Percentiles rank a stretch among this genome's conserved stretches.
phyloP scores from a whole-genome alignment of 106 monocot genomes.

The Dendrobium officinale region DNA sequence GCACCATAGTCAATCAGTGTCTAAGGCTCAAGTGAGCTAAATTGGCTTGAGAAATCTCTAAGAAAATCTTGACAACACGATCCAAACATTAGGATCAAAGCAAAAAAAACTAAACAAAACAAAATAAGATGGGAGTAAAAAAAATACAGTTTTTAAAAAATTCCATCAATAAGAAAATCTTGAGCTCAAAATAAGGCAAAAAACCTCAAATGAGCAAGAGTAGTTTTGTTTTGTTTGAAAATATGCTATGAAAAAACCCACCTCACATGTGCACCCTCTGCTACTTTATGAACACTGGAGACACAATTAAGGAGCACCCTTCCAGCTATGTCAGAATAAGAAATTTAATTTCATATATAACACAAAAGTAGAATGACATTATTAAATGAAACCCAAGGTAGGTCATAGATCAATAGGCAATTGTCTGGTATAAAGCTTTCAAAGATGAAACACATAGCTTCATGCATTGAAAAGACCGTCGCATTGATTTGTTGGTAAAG shows the following conservation, averaged over 20 bases:
- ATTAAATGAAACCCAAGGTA: background rate
- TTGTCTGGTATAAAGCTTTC: background rate
- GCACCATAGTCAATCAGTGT: background rate
- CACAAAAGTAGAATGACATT: background rate
- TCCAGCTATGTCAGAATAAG: background rate
- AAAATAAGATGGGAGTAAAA: background rate
- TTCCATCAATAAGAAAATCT: background rate
- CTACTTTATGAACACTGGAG: background rate
- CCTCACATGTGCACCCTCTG: background rate
- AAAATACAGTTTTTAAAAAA: background rate
- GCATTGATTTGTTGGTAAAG: background rate
- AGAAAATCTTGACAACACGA: background rate
- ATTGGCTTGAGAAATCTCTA: background rate
- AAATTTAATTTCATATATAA: background rate
- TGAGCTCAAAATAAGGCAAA: background rate
- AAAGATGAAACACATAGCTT: background rate
- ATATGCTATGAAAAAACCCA: background rate
- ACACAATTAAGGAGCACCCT: background rate
- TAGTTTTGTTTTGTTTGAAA: background rate
- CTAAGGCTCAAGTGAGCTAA: background rate
- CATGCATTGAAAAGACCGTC: background rate
- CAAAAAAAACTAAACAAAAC: background rate
- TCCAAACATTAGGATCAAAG: background rate
- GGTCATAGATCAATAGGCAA: background rate
- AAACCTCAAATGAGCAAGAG: background rate